Conservation (phyloP, 2,329 filamentous ascomycete genomes). For the Neonectria faginata region DNA sequence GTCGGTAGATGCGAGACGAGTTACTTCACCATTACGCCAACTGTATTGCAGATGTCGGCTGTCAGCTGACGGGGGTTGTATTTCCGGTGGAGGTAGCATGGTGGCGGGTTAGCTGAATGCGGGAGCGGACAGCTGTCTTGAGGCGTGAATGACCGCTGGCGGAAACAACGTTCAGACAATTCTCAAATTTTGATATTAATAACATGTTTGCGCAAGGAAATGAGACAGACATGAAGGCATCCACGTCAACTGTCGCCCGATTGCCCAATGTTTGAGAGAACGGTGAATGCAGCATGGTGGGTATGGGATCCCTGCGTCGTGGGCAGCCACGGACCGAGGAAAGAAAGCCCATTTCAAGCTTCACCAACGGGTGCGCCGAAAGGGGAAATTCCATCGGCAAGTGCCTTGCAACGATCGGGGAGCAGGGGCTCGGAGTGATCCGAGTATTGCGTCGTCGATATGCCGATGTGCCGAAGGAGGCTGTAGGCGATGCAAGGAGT, state of each 20-base stretch:
- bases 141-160: background rate
- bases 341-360: background rate
- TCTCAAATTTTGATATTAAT: background rate
- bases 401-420: background rate
- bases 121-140: background rate
- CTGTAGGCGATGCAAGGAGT: background rate
- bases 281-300: background rate
- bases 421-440: background rate
- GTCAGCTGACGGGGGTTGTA: background rate
- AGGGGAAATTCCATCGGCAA: background rate
- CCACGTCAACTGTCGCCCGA: background rate
- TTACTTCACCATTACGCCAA: background rate
- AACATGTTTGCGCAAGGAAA: background rate
- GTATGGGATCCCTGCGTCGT: background rate
- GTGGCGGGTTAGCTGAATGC: background rate
- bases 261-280: background rate
- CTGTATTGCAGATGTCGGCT: background rate
- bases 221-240: background rate
- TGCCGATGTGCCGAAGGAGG: background rate
- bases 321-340: too few species aligned
- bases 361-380: background rate
- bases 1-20: background rate
- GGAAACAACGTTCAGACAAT: background rate
- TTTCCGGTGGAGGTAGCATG: background rate
- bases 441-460: background rate